Evolutionary conservation across 2,329 filamentous ascomycete genomes (phyloP).

Genomic region (Fusarium albosuccineum): DNA sequence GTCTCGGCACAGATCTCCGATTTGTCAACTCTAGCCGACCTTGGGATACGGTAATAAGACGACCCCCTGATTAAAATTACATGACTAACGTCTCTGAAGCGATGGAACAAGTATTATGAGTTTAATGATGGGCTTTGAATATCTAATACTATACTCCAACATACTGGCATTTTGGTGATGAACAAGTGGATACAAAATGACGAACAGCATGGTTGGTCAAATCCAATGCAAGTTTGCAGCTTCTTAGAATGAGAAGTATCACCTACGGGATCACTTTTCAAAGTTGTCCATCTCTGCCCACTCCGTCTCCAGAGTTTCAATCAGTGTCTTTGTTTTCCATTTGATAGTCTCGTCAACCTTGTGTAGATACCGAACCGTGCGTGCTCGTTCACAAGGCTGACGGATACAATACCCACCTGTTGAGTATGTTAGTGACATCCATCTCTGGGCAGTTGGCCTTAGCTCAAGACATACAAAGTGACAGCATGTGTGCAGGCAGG

Average conservation of each 20-base stretch:
- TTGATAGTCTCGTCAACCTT: background rate
- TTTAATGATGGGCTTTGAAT: background rate
- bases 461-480: background rate
- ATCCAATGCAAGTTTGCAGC: too few relatives aligned
- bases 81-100: background rate
- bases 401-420: background rate
- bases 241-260: background rate
- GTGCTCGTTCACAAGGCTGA: background rate
- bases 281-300: conserved; percentile 6
- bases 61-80: too few relatives aligned
- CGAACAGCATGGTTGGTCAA: too few relatives aligned
- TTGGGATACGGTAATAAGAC: background rate
- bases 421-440: background rate
- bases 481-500: background rate
- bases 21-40: background rate
- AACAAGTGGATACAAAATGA: too few relatives aligned
- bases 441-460: background rate
- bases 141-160: background rate
- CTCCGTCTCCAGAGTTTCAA: background rate
- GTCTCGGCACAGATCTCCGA: background rate
- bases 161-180: background rate
- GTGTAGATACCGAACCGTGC: background rate
- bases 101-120: conserved; percentile 4
- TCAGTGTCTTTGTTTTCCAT: background rate
- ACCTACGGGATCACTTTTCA: background rate